Conservation (phyloP, 2,329 filamentous ascomycete species). For the Thielaviopsis populi region DNA sequence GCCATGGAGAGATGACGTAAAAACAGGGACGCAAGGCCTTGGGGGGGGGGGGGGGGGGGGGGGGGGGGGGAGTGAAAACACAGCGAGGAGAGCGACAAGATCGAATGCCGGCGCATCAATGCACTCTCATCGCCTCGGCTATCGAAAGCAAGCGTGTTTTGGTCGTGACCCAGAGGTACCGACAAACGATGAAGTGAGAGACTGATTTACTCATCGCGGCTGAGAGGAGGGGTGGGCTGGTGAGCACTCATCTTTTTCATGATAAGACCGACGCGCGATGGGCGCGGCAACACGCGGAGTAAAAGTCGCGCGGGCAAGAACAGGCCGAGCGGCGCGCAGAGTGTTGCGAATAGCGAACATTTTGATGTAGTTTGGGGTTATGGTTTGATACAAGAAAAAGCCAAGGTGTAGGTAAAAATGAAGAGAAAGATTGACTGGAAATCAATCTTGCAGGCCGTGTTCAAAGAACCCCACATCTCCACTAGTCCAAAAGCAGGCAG, state of each 20-base stretch:
- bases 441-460: neutral
- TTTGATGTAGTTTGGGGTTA: neutral
- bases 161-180: neutral
- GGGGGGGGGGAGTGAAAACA: neutral
- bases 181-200: neutral
- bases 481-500: constrained; percentile 2
- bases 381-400: neutral
- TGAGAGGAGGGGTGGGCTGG: neutral
- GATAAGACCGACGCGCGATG: constrained; percentile 29
- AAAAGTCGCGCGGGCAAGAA: neutral
- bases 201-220: neutral
- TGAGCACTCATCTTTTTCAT: constrained; percentile 46
- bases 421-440: constrained; percentile 2
- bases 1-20: neutral
- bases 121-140: neutral
- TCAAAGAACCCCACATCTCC: constrained; percentile 3
- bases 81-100: neutral
- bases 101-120: neutral
- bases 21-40: neutral
- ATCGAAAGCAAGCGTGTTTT: neutral
- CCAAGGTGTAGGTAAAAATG: neutral
- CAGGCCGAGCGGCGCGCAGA: constrained; percentile 13
- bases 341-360: constrained; percentile 15
- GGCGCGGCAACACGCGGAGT: neutral
- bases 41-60: neutral